Percentiles rank a stretch among this genome's conserved stretches.
Evolutionary conservation across 768 basidiomycete species (phyloP).

Genomic region (Lactarius sanguifluus): DNA sequence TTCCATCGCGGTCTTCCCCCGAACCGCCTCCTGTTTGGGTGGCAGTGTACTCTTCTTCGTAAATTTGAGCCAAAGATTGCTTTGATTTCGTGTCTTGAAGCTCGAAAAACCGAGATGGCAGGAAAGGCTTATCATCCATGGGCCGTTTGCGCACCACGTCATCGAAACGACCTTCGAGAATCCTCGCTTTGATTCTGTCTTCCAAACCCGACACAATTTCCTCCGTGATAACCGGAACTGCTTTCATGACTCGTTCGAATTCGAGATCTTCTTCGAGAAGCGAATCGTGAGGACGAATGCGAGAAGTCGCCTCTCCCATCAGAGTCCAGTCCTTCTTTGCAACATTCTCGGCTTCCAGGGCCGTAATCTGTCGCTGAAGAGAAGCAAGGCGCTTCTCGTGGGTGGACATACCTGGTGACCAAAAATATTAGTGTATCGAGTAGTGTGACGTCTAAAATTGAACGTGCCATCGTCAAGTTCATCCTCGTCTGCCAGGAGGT

Average conservation of each 20-base stretch:
- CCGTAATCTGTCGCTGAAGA: slow-evolving; percentile 73
- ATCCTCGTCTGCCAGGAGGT: slow-evolving; percentile 76
- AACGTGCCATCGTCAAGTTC: slow-evolving; percentile 38
- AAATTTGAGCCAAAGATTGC: slow-evolving; percentile 92
- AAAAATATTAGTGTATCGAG: slow-evolving; percentile 3
- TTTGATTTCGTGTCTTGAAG: slow-evolving; percentile 85
- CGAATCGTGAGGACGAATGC: slow-evolving; percentile 84
- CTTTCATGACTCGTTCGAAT: slow-evolving; percentile 87
- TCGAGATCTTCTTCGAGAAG: slow-evolving; percentile 93
- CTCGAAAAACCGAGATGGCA: slow-evolving; percentile 88
- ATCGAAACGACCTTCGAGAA: slow-evolving; percentile 83
- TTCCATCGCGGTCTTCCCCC: slow-evolving; percentile 82
- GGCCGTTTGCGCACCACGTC: slow-evolving; percentile 86
- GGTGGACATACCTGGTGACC: slow-evolving; percentile 59
- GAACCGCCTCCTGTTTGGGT: slow-evolving; percentile 54
- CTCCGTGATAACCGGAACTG: slow-evolving; percentile 87
- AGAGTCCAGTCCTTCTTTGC: slow-evolving; percentile 90
- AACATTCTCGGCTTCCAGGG: slow-evolving; percentile 85
- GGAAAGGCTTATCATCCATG: slow-evolving; percentile 80
- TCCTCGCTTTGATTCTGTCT: slow-evolving; percentile 86
- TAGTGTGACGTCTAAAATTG: background rate
- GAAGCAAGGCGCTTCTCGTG: slow-evolving; percentile 77
- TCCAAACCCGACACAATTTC: slow-evolving; percentile 79
- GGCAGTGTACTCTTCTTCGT: slow-evolving; percentile 87
- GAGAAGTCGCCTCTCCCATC: slow-evolving; percentile 84